Base-by-base conservation (phyloP, 2,329 filamentous ascomycete genomes). In the Epichloe coenophiala region DNA sequence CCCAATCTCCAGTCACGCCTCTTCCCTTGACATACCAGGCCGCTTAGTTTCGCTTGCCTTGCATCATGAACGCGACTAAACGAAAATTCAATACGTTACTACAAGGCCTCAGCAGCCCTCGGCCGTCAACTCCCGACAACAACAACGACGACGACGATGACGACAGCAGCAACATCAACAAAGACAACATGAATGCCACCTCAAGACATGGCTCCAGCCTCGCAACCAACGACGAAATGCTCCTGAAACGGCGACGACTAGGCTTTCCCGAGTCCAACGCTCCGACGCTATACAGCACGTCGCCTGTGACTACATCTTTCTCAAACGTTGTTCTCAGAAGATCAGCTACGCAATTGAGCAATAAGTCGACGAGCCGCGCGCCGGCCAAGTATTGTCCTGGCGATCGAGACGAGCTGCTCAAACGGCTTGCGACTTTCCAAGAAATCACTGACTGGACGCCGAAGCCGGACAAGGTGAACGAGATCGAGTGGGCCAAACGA, bases 371-470 rank as follows among this genome's bases (percentile, higher is more conserved):
- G 21, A 59, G 56, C 38, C 58, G 63, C n/a, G 57, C 61, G 21
- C 63, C 60, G 3, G 69, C 86, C 1, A 88, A 84, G 59, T 97
- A 93, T 69, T 86, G 86, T 49, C 91, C 93, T 0, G 86, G 83
- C 70, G 90, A 93, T 64, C 85, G 93, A 49, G 80, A 82, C 39
- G 81, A 88, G 57, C 89, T 97, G 54, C 74, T 97, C 11, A 80
- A 78, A 58, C 75, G 93, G 23, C 73, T 98, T 31, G 84, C 84
- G 53, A 94, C 88, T 0, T 98, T 95, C 63, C 86, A 91, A 61
- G 88, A 91, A 57, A 82, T 97, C 45, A 93, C 88, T 49, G 80
- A 86, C 63, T 98, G 91, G 91, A 85, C 86, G n/a, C 86, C 88
- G 0, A 97, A 97, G 64, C 90, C 93, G 0, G 80, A 90, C 48